Evolutionary conservation across 2,329 filamentous ascomycete species (phyloP).

Genomic region (Pseudogymnoascus verrucosus): DNA sequence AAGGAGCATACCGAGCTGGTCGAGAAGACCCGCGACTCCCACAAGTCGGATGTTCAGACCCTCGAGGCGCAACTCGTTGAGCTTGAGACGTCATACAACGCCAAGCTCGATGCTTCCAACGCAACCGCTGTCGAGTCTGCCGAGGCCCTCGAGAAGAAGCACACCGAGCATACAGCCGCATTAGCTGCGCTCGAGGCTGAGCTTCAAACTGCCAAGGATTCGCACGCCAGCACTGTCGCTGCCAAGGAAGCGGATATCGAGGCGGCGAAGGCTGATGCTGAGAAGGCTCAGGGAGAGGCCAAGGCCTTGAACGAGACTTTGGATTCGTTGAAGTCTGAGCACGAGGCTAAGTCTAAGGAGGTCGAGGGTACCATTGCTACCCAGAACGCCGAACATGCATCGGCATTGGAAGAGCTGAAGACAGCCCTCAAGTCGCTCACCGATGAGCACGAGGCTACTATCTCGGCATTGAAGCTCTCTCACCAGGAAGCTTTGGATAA

Average conservation of each 20-base stretch:
- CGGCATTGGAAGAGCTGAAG: slow-evolving; percentile 40
- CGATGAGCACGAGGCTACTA: slow-evolving; percentile 41
- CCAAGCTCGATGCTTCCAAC: slow-evolving; percentile 21
- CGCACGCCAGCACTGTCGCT: slow-evolving; percentile 29
- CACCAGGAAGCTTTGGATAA: slow-evolving; percentile 44
- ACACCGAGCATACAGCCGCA: slow-evolving; percentile 31
- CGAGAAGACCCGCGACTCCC: slow-evolving; percentile 41
- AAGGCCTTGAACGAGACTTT: slow-evolving; percentile 43
- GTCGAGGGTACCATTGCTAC: slow-evolving; percentile 38
- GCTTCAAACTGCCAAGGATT: slow-evolving; percentile 41
- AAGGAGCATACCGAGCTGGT: slow-evolving; percentile 40
- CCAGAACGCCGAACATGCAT: slow-evolving; percentile 35
- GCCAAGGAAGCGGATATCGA: slow-evolving; percentile 23
- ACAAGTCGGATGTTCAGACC: slow-evolving; percentile 40
- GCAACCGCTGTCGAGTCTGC: slow-evolving; percentile 30
- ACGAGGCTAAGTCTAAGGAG: slow-evolving; percentile 39
- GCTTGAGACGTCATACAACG: slow-evolving; percentile 18
- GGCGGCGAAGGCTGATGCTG: slow-evolving; percentile 34
- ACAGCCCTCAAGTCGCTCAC: slow-evolving; percentile 31
- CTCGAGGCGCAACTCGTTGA: slow-evolving; percentile 30
- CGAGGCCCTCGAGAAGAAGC: slow-evolving; percentile 39
- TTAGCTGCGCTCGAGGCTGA: slow-evolving; percentile 29
- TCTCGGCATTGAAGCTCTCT: slow-evolving; percentile 45
- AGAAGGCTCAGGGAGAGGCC: slow-evolving; percentile 38
- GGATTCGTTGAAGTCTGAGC: slow-evolving; percentile 34